Evolutionary conservation across 345 rosid genomes (phyloP).

Genomic region (Noccaea bulbosa): DNA sequence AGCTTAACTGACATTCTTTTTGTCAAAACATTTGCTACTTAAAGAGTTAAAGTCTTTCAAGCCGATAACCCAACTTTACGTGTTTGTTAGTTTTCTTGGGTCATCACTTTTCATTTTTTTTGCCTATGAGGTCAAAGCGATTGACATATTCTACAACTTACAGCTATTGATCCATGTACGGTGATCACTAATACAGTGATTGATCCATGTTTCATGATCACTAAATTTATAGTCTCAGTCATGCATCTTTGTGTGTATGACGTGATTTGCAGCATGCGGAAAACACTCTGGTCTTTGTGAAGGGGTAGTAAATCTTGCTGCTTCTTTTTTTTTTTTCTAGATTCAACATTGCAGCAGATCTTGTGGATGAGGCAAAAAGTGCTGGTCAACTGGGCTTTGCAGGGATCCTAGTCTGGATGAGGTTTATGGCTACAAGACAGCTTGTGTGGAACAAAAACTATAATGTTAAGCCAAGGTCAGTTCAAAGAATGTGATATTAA

Average conservation of each 20-base stretch:
- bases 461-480: conserved; percentile 96
- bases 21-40: conserved; percentile 24
- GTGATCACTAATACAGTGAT: conserved; percentile 10
- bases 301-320: neutral
- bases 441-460: conserved; percentile 99
- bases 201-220: conserved; percentile 19
- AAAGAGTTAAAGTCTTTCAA: conserved; percentile 1
- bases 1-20: conserved; percentile 10
- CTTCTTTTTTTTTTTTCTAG: conserved; percentile 42
- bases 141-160: neutral
- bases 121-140: neutral
- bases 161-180: neutral
- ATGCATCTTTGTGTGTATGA: conserved; percentile 24
- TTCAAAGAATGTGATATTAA: conserved; percentile 27
- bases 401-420: conserved; percentile 97
- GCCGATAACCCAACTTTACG: conserved; percentile 1
- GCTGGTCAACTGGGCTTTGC: conserved; percentile 83
- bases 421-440: conserved; percentile 99
- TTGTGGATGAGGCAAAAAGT: conserved; percentile 73
- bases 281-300: neutral
- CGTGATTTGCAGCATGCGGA: conserved; percentile 5
- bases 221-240: conserved; percentile 9
- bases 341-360: conserved; percentile 95
- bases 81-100: conserved; percentile 27
- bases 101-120: neutral